Evolutionary conservation across 345 rosid genomes (phyloP).

Genomic region (Aethionema arabicum): DNA sequence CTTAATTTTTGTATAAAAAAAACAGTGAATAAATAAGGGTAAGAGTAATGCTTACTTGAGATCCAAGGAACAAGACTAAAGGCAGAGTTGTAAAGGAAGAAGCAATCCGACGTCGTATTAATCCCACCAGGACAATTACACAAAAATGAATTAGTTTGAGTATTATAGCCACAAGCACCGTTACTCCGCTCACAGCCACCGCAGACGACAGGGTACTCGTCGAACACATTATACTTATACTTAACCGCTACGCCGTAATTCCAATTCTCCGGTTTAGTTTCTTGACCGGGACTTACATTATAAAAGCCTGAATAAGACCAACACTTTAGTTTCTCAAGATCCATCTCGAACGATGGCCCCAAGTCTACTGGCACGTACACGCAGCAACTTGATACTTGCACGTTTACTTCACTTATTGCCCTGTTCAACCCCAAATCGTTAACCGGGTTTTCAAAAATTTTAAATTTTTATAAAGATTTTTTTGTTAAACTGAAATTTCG

Average conservation of each 20-base stretch:
- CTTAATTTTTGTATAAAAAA: not conserved
- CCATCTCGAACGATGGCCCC: constrained; percentile 81
- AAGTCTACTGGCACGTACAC: constrained; percentile 85
- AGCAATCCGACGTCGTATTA: constrained; percentile 65
- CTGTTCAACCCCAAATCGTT: constrained; percentile 34
- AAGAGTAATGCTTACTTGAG: constrained; percentile 32
- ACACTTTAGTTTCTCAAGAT: constrained; percentile 64
- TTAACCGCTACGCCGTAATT: constrained; percentile 79
- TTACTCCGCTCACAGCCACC: constrained; percentile 68
- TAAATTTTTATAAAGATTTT: too few relatives aligned
- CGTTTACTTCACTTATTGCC: constrained; percentile 66
- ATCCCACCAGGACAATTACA: constrained; percentile 75
- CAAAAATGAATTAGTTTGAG: constrained; percentile 49
- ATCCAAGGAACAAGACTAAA: constrained; percentile 23
- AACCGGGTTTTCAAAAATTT: constrained; percentile 9
- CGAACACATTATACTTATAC: constrained; percentile 74
- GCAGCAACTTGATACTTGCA: constrained; percentile 82
- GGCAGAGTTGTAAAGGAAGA: constrained; percentile 41
- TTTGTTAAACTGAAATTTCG: too few relatives aligned
- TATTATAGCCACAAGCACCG: constrained; percentile 73
- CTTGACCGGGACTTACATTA: constrained; percentile 69
- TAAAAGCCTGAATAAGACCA: constrained; percentile 75
- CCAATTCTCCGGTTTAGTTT: constrained; percentile 77
- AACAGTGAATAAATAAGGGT: not conserved
- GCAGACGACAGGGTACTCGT: constrained; percentile 68